Percentiles rank a stretch among this genome's conserved stretches.
Conservation (phyloP, 2,329 filamentous ascomycete genomes). For the Alternaria conjuncta region DNA sequence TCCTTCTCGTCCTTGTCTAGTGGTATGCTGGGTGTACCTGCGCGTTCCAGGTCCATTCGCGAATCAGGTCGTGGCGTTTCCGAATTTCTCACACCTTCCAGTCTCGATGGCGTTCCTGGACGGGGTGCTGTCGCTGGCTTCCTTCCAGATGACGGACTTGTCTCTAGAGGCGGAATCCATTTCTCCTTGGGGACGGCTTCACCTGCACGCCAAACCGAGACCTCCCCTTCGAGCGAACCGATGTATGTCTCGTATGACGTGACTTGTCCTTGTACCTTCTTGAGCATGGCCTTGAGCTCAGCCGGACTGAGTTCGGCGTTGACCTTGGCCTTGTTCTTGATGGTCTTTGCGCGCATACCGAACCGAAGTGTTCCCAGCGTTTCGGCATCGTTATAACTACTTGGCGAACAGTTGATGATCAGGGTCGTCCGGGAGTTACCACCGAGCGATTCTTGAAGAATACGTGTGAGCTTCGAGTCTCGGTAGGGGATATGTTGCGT, state of each 20-base stretch:
- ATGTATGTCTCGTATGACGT: conserved; percentile 90
- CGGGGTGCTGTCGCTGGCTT: conserved; percentile 59
- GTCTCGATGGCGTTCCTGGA: conserved; percentile 66
- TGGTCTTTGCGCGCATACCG: conserved; percentile 94
- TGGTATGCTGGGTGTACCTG: conserved; percentile 84
- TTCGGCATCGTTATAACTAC: conserved; percentile 96
- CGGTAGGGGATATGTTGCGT: conserved; percentile 94
- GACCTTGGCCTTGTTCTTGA: conserved; percentile 99
- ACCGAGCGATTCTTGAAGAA: conserved; percentile 94
- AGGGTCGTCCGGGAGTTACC: conserved; percentile 98
- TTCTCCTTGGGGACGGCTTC: conserved; percentile 86
- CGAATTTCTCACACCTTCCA: conserved; percentile 55
- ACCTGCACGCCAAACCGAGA: conserved; percentile 85
- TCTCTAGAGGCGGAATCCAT: conserved; percentile 75
- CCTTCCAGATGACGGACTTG: conserved; percentile 58
- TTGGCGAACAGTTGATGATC: conserved; percentile 99
- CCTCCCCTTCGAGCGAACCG: conserved; percentile 79
- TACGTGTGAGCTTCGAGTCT: conserved; percentile 97
- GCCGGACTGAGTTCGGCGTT: conserved; percentile 96
- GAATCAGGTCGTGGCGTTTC: conserved; percentile 63
- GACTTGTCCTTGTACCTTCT: conserved; percentile 88
- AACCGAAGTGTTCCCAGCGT: conserved; percentile 91
- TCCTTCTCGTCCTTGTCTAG: conserved; percentile 97
- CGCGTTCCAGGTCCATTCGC: conserved; percentile 73
- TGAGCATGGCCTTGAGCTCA: conserved; percentile 90